Base-by-base conservation (phyloP, 768 basidiomycete species). In the Suillus weaverae region DNA sequence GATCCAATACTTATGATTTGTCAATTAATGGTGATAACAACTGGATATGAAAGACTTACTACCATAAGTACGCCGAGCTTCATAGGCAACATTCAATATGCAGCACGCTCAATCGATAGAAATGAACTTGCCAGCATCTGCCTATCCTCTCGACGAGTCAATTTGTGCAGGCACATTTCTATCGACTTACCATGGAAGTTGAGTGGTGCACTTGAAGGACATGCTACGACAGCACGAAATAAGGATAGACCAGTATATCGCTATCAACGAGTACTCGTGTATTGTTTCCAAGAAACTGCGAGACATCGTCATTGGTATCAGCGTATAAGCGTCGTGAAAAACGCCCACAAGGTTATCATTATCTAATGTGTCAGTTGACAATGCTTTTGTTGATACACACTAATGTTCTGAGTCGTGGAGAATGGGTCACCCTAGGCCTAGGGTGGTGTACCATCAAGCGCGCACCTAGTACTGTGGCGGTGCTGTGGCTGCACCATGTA, bases 1-100 rank as follows among this genome's bases (percentile, higher is more conserved):
- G 53, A 70, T 36, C 7, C 50, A 61, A 38, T 62, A 67, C 72
- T 73, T 55, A n/a, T 10, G 9, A 50, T 50, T 22, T 20, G 26
- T 33, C 18, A 53, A 8, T 32, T 36, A 4, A 60, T 30, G 63
- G 51, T 3, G 51, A 32, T 18, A 20, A 2, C 22, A 54, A 18
- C 14, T 22, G 10, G 14, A 22, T 16, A 22, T 3, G n/a, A 4
- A 36, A 38, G 13, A 38, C 55, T 38, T 14, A 38, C 55, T 5
- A 8, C 14, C 55, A 18, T 2, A 56, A 22, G 14, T 22, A 56
- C 36, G 8, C 13, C 55, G 8, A 56, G 36, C 55, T 56, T 14
- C 14, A 2, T 9, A 16, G 55, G 36, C 22, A 56, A 26, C 22
- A 2, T 38, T 56, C 36, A 56, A 38, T 56, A 56, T 22, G 35